A percentile compares a stretch with the other conserved stretches of the same genome.
phyloP scores from a whole-genome alignment of 164 flowering plant species.

The Liriodendron chinense region DNA sequence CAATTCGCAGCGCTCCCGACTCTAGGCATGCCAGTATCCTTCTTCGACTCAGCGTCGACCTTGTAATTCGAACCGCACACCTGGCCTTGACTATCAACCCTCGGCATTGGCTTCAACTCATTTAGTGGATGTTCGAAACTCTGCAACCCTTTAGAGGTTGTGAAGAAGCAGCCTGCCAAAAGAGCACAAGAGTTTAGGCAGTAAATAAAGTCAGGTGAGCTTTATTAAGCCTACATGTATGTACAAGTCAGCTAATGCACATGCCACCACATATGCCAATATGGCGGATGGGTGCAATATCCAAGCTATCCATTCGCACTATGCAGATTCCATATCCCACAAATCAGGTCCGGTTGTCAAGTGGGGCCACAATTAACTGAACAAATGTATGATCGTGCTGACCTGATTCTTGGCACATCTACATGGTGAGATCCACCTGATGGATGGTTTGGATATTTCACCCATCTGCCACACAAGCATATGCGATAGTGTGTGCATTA shows the following conservation, averaged over 20 bases:
- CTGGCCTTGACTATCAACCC: conserved; percentile 92
- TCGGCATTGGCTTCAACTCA: conserved; percentile 84
- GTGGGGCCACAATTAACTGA: no score
- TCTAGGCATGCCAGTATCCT: conserved; percentile 71
- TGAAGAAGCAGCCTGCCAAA: conserved; percentile 79
- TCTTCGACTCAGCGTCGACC: conserved; percentile 70
- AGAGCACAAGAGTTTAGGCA: neutral
- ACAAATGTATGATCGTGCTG: no score
- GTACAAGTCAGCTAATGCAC: neutral
- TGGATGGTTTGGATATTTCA: no score
- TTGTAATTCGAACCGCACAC: conserved; percentile 85
- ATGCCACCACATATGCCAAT: no score
- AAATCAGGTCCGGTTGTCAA: no score
- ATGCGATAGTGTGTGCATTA: no score
- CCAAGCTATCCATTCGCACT: neutral
- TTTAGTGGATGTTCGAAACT: conserved; percentile 87
- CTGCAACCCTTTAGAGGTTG: conserved; percentile 77
- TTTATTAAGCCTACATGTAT: neutral
- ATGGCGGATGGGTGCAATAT: no score
- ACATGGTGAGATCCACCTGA: no score
- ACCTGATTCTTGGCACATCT: no score
- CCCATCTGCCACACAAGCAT: no score
- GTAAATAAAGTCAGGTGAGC: neutral
- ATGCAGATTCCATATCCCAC: no score
- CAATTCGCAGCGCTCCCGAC: conserved; percentile 96